phyloP scores from a whole-genome alignment of 1,284 basidiomycete species.

The Macrocybe sp. region DNA sequence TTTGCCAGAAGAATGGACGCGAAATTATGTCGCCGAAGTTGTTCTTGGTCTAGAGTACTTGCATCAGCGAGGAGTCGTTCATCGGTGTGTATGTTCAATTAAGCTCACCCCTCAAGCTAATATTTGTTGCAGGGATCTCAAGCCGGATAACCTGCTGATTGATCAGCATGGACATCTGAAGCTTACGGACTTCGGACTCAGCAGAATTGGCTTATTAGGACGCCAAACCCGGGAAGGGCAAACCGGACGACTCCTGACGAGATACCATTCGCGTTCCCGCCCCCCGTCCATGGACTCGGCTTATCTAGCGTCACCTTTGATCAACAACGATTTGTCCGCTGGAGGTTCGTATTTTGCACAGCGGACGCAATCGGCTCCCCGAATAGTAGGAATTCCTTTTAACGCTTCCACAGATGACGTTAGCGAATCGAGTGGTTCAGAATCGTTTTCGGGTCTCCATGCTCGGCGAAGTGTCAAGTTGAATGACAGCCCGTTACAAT shows the following conservation, averaged over 20 bases:
- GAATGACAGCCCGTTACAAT: constrained; percentile 73
- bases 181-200: constrained; percentile 96
- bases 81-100: constrained; percentile 68
- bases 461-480: constrained; percentile 47
- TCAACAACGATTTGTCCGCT: constrained; percentile 48
- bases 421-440: constrained; percentile 84
- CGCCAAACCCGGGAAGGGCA: constrained; percentile 87
- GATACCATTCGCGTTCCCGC: constrained; percentile 65
- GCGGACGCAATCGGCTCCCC: constrained; percentile 51
- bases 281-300: constrained; percentile 83
- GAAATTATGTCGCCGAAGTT: constrained; percentile 95
- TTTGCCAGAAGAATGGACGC: constrained; percentile 94
- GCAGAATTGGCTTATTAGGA: constrained; percentile 93
- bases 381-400: constrained; percentile 60
- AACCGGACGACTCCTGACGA: constrained; percentile 48
- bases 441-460: constrained; percentile 61
- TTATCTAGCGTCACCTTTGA: constrained; percentile 68
- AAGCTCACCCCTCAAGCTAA: background rate
- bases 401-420: constrained; percentile 70
- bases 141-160: constrained; percentile 97
- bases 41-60: constrained; percentile 94
- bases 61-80: constrained; percentile 91
- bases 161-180: constrained; percentile 96
- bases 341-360: constrained; percentile 81
- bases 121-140: constrained; percentile 72